Evolutionary conservation across 1,284 basidiomycete species (phyloP), one percentile per base, ranked within the genome.

Genomic region (Anthracocystis setariae): DNA sequence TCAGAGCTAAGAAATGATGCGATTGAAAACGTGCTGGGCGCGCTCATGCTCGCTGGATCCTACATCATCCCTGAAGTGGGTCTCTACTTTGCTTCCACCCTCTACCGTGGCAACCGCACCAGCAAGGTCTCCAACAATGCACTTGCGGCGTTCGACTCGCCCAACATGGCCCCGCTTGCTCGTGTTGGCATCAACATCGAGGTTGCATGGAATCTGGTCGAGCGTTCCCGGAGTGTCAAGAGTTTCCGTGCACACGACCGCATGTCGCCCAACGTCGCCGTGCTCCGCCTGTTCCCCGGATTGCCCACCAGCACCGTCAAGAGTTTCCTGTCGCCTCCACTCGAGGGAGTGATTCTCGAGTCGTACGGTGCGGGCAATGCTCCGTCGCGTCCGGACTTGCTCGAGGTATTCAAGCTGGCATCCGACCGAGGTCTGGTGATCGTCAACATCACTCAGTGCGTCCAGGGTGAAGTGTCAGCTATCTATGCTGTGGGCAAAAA

Each of bases 361-460:
- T 92, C 91, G 1, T 96, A 92, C 83, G 93, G 93, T 7, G 90
- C 93, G 0, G 93, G 93, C 8, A 85, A 86, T 59, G 84, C 84
- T 0, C 84, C 85, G 1, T 77, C 82, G 24, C 58, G 81, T 0
- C 73, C 76, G n/a, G 84, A 84, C 43, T 65, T 85, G 17, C 71
- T 85, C 0, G 56, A 87, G 21, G 89, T 88, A 0, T 86, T 95
- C 57, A 89, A 89, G 68, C 88, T 91, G 53, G 93, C 93, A 0
- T 91, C 90, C 57, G 88, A 90, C 50, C 87, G 90, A 2, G 92
- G 92, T 5, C 87, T 94, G 1, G 88, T 95, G 35, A 88, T 96
- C 46, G 92, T 96, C 46, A 92, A 93, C 12, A 93, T 95, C 58
- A 90, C 92, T 0, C 93, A 96, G 79, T 95, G 94, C 80, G 83